Base-by-base conservation (phyloP, 352 stramenopile species). In the Globisporangium uncinulatum region DNA sequence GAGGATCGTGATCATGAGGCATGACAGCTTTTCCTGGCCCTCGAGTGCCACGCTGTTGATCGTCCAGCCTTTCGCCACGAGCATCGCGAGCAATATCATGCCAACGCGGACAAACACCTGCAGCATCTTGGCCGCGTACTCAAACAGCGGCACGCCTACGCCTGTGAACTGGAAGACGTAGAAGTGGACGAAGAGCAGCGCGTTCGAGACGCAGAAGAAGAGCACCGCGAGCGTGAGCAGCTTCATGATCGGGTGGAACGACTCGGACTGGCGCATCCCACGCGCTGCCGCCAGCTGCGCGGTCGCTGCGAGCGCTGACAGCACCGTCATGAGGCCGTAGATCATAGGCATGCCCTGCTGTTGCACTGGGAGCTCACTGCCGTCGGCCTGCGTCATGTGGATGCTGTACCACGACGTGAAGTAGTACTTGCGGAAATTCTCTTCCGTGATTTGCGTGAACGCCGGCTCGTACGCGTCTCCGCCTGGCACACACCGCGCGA, bases 11-110 rank as follows among this genome's bases (percentile, higher is more conserved):
- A 86, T 31, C 54, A 92, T 88, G 32, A 89, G 59, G 37, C 75
- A 86, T 37, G 79, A 85, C 31, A 90, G 74, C 66, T 82, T 73
- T 50, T 85, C 74, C 42, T 87, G 83, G 0, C 78, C 78, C 19
- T 88, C 65, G 21, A 90, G 68, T 15, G 57, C 56, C 8, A 90
- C 72, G 34, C 66, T 71, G 55, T 83, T 90, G 69, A 92, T 90
- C 7, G 83, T 92, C 83, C 82, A 92, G 1, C 79, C 79, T 54
- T 92, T 90, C 1, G 79, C 83, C 19, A 92, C 68, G 8, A 89
- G 60, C 79, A 89, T 88, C 6, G 78, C 79, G 15, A 92, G 56
- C 56, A 90, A 51, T 42, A 90, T 74, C 21, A 79, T 86, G 42
- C 69, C 76, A n/a, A 90, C 78, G 4, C 74, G 77, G 29, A 89